phyloP scores from a whole-genome alignment of 805 yeast genomes.

The Myxozyma geophila region DNA sequence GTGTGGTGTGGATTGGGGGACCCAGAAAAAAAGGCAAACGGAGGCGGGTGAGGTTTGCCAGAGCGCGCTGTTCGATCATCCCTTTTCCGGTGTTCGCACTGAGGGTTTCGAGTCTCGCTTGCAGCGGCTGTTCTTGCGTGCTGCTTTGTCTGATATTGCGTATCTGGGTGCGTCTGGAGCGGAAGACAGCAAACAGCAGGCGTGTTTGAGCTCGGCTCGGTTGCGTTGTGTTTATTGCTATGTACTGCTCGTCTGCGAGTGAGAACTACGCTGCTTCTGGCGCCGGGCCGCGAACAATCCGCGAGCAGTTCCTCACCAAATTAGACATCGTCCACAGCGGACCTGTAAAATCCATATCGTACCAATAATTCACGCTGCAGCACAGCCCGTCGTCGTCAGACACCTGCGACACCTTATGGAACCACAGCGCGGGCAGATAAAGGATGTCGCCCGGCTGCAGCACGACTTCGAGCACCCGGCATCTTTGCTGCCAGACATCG shows the following conservation, averaged over 20 bases:
- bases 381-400: constrained; percentile 31
- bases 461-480: constrained; percentile 38
- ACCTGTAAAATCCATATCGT: constrained; percentile 33
- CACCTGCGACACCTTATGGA: constrained; percentile 45
- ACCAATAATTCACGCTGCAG: constrained; percentile 34
- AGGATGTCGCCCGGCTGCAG: constrained; percentile 47
- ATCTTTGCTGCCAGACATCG: constrained; percentile 16
- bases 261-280: too few species aligned
- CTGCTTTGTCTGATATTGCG: background rate
- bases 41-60: too few species aligned
- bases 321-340: constrained; percentile 25
- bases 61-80: too few species aligned
- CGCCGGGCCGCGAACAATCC: background rate
- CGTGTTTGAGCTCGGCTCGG: too few species aligned
- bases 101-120: background rate
- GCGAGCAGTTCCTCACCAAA: constrained; percentile 11
- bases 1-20: too few species aligned
- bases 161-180: too few species aligned
- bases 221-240: too few species aligned
- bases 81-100: background rate
- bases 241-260: too few species aligned
- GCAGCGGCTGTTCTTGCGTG: background rate
- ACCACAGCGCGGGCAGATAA: constrained; percentile 50
- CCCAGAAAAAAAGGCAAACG: too few species aligned
- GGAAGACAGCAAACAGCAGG: too few species aligned